Percentiles rank a stretch among this genome's conserved stretches.
Evolutionary conservation across 139 green algal genomes (phyloP).

Genomic region (Raphidocelis subcapitata): DNA sequence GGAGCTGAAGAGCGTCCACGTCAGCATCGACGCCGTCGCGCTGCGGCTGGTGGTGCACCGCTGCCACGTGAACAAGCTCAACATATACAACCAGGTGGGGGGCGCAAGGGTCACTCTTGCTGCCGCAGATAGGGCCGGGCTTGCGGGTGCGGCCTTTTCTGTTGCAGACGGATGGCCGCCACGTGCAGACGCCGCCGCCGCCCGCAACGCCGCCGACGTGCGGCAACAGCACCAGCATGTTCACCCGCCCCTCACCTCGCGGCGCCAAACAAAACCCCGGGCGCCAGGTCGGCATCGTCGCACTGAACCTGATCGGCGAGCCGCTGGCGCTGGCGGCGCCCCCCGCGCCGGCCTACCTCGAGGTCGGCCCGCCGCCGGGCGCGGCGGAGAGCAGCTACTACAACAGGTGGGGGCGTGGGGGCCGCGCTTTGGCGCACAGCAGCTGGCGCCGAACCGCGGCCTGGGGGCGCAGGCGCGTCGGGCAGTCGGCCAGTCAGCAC

Average conservation of each 20-base stretch:
- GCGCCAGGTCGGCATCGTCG: conserved; percentile 82
- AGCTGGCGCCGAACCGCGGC: background rate
- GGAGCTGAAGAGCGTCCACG: conserved; percentile 91
- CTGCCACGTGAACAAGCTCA: conserved; percentile 90
- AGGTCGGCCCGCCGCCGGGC: conserved; percentile 28
- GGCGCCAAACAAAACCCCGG: too few relatives aligned
- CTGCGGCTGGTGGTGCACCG: conserved; percentile 75
- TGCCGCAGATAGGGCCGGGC: background rate
- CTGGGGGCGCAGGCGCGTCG: too few relatives aligned
- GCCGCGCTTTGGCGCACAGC: conserved; percentile 8
- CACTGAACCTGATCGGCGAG: conserved; percentile 83
- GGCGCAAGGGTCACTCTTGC: too few relatives aligned
- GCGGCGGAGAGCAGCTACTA: conserved; percentile 44
- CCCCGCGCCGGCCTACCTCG: conserved; percentile 31
- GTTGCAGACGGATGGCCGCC: too few relatives aligned
- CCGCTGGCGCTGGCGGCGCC: conserved; percentile 25
- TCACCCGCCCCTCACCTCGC: too few relatives aligned
- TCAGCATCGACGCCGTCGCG: conserved; percentile 53
- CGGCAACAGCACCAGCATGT: too few relatives aligned
- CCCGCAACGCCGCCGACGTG: too few relatives aligned
- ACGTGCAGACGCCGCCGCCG: too few relatives aligned
- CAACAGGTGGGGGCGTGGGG: conserved; percentile 31
- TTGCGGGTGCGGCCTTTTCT: background rate
- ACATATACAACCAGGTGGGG: conserved; percentile 86
- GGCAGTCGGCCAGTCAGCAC: too few relatives aligned